Base-by-base conservation (phyloP, 192 early-diverging fungal genomes). In the Entomortierella lignicola region DNA sequence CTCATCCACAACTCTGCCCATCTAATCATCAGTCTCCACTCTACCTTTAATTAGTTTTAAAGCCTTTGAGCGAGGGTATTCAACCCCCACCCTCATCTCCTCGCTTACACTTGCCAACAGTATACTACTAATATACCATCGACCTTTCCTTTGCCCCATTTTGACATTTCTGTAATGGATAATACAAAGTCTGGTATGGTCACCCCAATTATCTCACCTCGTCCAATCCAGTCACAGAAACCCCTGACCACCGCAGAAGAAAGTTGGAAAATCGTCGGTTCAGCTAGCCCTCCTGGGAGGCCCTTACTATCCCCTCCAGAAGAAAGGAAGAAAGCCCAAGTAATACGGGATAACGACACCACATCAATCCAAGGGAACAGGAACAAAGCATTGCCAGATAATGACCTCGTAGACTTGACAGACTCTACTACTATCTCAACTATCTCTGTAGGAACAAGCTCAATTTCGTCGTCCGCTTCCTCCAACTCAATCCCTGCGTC, bases 181-280 rank as follows among this genome's bases (percentile, higher is more conserved):
- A 65, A 63, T 51, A 69, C 59, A 21, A 55, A 58, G 56, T 79
- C 74, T 34, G 74, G 74, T 21, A 55, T 70, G 66, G 74, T 65
- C 44, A 69, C 74, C 31, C 74, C 74, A 34, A 63, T 79, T n/a
- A 67, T 70, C 57, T 79, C 74, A 30, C 74, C 74, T 21, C 66
- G 74, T 13, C 74, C 74, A 47, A 69, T 79, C 55, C 67, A 79
- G 57, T 64, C 66, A 53, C 74, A 63, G 25, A 47, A 63, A 48
- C 48, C 74, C 23, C 55, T 63, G 47, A 59, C 65, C 2, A 59
- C 65, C 2, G 65, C 65, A 37, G 63, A 68, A 42, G 50, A 66
- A 26, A 87, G 55, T 67, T 91, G 89, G 89, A 91, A 87, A 63
- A 69, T 85, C 55, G 86, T 89, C 23, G 89, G 87, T 15, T n/a